Base-by-base conservation (phyloP, 2,329 filamentous ascomycete species). In the Penicillium sp. region DNA sequence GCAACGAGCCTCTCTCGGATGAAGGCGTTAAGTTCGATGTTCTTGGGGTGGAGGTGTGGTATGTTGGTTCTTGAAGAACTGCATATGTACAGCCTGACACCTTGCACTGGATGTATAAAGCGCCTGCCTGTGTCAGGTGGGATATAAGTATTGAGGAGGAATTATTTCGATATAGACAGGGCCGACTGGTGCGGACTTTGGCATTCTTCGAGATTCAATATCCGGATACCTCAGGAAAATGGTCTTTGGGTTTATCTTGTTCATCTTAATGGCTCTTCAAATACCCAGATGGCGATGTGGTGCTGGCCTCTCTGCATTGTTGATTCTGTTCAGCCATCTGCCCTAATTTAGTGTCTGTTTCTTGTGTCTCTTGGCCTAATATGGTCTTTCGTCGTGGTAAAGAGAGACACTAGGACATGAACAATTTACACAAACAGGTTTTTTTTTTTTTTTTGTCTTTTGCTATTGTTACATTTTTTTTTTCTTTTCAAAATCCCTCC, bases 11-110 rank as follows among this genome's bases (percentile, higher is more conserved):
- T 9, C 73, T 98, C 45, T 96, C 91, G 61, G 91, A 96, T 48
- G 88, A 94, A 63, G 93, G 91, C 1, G 82, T 84, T 53, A 95
- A 95, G 67, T 98, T 97, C 64, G 87, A 88, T 53, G 81, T 98
- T 12, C 66, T 96, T 29, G 91, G 89, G 1, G 87, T 96, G 1
- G 93, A 98, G 72, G 71, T 97, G 10, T 98, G 93, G 93, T 89
- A 87, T 64, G 79, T 97, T 59, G 91, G 93, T 24, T 64, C 69
- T 17, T 71, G 49, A 66, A 32, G 6, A 17, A 4, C 19, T 8
- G 8, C n/a, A 34, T 26, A 4, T 42, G 35, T n/a, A 12, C n/a
- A 43, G 43, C 37, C 19, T 42, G 43, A 12, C 7, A 21, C 32
- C 22, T 49, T 45, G n/a, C 41, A 45, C 41, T 40, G 17, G 34